Evolutionary conservation across 768 basidiomycete species (phyloP).

Genomic region (Russula dissimulans): DNA sequence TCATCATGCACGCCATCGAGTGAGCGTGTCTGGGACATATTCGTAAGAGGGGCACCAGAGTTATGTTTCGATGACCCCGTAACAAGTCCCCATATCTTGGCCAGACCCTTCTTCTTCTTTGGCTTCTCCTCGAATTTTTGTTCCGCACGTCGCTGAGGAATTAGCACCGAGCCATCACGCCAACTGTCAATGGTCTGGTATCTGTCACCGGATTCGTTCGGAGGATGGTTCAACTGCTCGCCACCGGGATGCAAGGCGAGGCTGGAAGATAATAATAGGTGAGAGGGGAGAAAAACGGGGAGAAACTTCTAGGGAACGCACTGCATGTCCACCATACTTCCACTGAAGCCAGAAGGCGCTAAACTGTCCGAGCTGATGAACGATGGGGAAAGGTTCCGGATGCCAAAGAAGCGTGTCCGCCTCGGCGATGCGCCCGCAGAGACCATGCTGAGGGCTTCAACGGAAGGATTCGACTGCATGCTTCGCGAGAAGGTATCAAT

Average conservation of each 20-base stretch:
- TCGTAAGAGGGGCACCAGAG: constrained; percentile 26
- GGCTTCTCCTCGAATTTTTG: constrained; percentile 32
- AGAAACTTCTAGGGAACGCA: constrained; percentile 33
- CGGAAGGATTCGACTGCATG: constrained; percentile 67
- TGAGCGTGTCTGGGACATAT: constrained; percentile 31
- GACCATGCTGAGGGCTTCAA: constrained; percentile 68
- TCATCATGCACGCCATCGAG: constrained; percentile 44
- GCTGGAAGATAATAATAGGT: constrained; percentile 30
- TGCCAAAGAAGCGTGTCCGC: constrained; percentile 69
- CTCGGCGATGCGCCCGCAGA: constrained; percentile 47
- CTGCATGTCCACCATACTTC: constrained; percentile 93
- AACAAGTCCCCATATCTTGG: constrained; percentile 75
- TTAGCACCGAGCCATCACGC: constrained; percentile 2
- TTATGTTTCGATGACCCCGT: constrained; percentile 43
- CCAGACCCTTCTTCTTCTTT: constrained; percentile 73
- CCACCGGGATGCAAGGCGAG: constrained; percentile 68
- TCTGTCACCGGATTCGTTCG: neutral
- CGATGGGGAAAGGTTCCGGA: constrained; percentile 58
- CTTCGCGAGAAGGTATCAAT: constrained; percentile 44
- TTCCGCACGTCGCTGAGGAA: constrained; percentile 13
- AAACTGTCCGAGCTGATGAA: constrained; percentile 78
- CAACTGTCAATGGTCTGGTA: constrained; percentile 23
- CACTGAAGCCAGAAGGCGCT: constrained; percentile 70
- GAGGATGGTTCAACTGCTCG: constrained; percentile 20
- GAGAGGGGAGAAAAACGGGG: constrained; percentile 13